Evolutionary conservation across 306 rosid species (phyloP), one percentile per base, ranked within the genome.

Genomic region (Sicyos baderoa): DNA sequence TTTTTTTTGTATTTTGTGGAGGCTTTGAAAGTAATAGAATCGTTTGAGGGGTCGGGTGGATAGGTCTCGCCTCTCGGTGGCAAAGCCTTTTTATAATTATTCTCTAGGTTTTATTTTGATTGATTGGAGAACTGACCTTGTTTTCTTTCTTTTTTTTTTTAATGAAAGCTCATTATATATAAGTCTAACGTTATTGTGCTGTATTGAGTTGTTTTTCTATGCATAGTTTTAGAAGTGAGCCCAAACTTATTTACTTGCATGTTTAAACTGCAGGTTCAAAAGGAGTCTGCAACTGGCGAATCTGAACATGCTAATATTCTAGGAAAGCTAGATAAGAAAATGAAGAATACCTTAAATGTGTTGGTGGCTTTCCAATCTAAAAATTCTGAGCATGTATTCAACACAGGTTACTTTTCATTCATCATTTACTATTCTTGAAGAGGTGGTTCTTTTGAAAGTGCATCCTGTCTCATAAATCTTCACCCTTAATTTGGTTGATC

Each of bases 361-460:
- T 78, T 93, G 88, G 86, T 85, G 75, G 72, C 83, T 71, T 93
- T 89, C 87, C 98, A 93, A 79, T 71, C 78, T 6, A 86, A 85
- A 75, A 93, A 93, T 81, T 81, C 98, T 14, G 96, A 89, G 45
- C 93, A 83, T 65, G 96, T 93, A 48, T 93, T 93, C 80, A 79
- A 79, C 82, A 88, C 97, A 75, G 98, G 98, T 92, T 71, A 54
- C 67, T 23, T 70, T 65, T 23, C 47, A 35, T 60, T 18, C 12
- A 47, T 9, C 45, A 2, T 61, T 35, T 49, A 61, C 13, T 47
- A 64, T 21, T 65, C 42, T 64, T 44, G 55, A 50, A 16, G 48
- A 49, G 45, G 73, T 32, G 6, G 45, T 17, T 51, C 27, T 68
- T 67, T 48, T 51, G 45, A 51, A 51, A 51, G 6, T 51, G 3